Evolutionary conservation across 2,329 filamentous ascomycete species (phyloP).

Genomic region (Fusarium goolgardi): DNA sequence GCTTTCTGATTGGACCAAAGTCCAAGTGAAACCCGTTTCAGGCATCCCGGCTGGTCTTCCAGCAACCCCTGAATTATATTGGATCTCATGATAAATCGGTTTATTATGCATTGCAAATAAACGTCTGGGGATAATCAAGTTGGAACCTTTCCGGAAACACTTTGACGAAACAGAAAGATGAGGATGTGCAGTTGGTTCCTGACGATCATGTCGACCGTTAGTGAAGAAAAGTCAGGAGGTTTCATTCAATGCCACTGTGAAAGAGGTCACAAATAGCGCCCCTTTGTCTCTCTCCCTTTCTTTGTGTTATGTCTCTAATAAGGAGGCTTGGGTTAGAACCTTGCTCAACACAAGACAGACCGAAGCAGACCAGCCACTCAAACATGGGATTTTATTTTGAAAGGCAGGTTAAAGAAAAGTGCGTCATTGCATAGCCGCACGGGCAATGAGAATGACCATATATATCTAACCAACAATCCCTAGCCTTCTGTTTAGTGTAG

Average conservation of each 20-base stretch:
- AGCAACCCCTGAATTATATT: conserved; percentile 28
- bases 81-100: conserved; percentile 4
- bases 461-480: not conserved
- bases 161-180: conserved; percentile 32
- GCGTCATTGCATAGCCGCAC: conserved; percentile 15
- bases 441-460: conserved; percentile 4
- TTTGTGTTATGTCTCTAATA: conserved; percentile 9
- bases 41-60: conserved; percentile 37
- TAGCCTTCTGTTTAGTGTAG: conserved; percentile 18
- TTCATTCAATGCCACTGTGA: conserved; percentile 4
- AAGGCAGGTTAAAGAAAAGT: conserved; percentile 31
- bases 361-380: conserved; percentile 36
- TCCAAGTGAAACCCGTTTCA: conserved; percentile 45
- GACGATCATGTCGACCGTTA: conserved; percentile 30
- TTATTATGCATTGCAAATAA: conserved; percentile 26
- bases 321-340: conserved; percentile 27
- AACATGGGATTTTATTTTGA: conserved; percentile 10
- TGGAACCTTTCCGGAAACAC: conserved; percentile 40
- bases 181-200: conserved; percentile 23
- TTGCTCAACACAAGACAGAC: conserved; percentile 25
- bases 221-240: conserved; percentile 1
- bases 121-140: conserved; percentile 18
- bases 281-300: conserved; percentile 34
- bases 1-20: conserved; percentile 30
- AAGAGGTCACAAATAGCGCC: not conserved